Base-by-base conservation (phyloP, 2,329 filamentous ascomycete species). In the Chrysoporthe austroafricana region DNA sequence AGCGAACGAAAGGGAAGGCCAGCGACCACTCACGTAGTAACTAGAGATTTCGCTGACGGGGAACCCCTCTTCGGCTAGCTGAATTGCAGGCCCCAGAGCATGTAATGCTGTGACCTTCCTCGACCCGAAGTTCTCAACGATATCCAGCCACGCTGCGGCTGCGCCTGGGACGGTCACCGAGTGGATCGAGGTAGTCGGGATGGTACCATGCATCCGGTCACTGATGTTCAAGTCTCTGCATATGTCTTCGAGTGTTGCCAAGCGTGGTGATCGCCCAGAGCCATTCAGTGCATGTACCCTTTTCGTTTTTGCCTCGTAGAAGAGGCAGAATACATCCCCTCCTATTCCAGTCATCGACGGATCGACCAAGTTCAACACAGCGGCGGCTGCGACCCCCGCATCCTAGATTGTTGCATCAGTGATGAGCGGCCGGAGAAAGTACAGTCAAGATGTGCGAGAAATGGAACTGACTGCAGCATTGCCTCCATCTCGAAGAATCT, bases 261-360 rank as follows among this genome's bases (percentile, higher is more conserved):
- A 88, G 50, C 80, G 83, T 1, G 91, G 88, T 14, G 93, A 89
- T 39, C 94, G 89, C 21, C 95, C 95, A 0, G 94, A 97, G n/a
- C 94, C 95, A 76, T 98, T 98, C 77, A 97, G 81, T 16, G 93
- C 92, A 66, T 88, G 89, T 6, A 97, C 90, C 71, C 92, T 91
- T 76, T 91, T 91, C 0, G 89, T 91, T 74, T 90, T 87, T 58
- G 92, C 91, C 75, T 95, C 87, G 81, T 94, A 97, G 83, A 88
- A 97, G 39, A 97, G 86, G 76, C 94, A 93, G 80, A 97, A 98
- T 86, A 96, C 93, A 78, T 98, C 95, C 69, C 95, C 95, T 61
- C 95, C 95, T 70, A 98, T 97, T 26, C 95, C 95, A 0, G 94
- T 97, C 13, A 91, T 95, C 54, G 89, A 88, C 5, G 94, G 94